Base-by-base conservation (phyloP, 192 early-diverging fungal genomes). In the Umbelopsis sp. region DNA sequence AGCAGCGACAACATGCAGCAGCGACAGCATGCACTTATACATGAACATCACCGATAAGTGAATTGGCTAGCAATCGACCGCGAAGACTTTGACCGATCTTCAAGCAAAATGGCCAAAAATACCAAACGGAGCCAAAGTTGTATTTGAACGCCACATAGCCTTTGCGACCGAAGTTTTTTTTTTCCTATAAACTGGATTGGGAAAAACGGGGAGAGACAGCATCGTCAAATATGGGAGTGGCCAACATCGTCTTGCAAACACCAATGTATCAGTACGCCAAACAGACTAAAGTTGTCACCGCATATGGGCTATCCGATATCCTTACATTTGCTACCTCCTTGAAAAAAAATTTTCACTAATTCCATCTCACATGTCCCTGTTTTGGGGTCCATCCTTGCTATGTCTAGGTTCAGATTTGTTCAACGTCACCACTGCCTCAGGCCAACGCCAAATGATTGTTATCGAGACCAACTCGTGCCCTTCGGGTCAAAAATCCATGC, bases 401-500 rank as follows among this genome's bases (percentile, higher is more conserved):
- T 49, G 20, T 46, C 74, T 64, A 91, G 89, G 93, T 30, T 93
- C 90, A 2, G 94, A 95, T 82, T 79, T 95, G 45, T 94, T 95
- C 81, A 93, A 93, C 82, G 89, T 94, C 44, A 94, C 92, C 2
- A 95, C 93, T 18, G 83, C 90, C 8, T 84, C 78, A 49, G 94
- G 94, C 11, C 91, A 92, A 69, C 87, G 92, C 41, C 94, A 95
- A 78, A 95, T 95, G 94, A 93, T 95, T 78, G 88, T 95, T 47
- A 89, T 95, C 27, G 94, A 95, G 74, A 95, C 94, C 46, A 95
- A 95, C 77, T 94, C 92, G 49, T 95, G 94, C 68, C 94, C 94
- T 5, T 93, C 91, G 21, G 94, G 94, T 27, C 93, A 91, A 79
- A 95, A 95, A 74, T 95, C 93, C 7, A 95, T 95, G 93, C 93